These are phyloP conservation scores for Cystoderma amianthinum DNA, from an alignment of 768 basidiomycete species.

Conservation along the genomic window DNA sequence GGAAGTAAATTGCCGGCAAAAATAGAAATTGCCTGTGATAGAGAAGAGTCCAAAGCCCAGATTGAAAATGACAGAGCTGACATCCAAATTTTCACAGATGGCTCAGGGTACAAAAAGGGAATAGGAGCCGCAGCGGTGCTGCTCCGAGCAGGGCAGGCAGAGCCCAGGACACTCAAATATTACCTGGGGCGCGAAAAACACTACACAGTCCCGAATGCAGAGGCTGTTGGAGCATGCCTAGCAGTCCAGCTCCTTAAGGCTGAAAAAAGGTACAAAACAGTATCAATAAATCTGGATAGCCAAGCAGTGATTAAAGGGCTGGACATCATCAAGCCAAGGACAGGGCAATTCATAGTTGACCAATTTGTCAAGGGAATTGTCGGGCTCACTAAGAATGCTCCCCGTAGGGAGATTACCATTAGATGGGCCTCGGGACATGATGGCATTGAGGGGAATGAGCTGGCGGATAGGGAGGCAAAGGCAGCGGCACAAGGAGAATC, in stretches of 20 bases:
- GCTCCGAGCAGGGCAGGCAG: background rate
- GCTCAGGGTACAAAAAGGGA: constrained; percentile 13
- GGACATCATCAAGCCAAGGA: background rate
- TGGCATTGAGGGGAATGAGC: constrained; percentile 7
- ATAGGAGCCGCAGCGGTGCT: no score
- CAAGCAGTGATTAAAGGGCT: background rate
- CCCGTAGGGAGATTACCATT: background rate
- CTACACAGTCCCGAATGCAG: no score
- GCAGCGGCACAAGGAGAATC: constrained; percentile 3
- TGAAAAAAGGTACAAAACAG: background rate
- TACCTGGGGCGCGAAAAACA: constrained; percentile 8
- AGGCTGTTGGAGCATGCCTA: no score
- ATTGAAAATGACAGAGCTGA: constrained; percentile 3
- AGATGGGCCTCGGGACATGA: constrained; percentile 8
- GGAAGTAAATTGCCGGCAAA: background rate
- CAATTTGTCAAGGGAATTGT: background rate
- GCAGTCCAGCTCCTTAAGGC: constrained; percentile 7
- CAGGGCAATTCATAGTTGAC: constrained; percentile 4
- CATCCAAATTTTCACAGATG: constrained; percentile 11
- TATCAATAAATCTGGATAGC: background rate
- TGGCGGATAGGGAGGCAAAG: constrained; percentile 8
- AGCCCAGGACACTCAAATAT: constrained; percentile 1
- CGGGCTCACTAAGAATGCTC: background rate
- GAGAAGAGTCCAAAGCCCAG: no score
- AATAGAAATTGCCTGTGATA: constrained; percentile 6